Conservation (phyloP, 1,284 basidiomycete genomes). For the Apiotrichum mycotoxinovorans region DNA sequence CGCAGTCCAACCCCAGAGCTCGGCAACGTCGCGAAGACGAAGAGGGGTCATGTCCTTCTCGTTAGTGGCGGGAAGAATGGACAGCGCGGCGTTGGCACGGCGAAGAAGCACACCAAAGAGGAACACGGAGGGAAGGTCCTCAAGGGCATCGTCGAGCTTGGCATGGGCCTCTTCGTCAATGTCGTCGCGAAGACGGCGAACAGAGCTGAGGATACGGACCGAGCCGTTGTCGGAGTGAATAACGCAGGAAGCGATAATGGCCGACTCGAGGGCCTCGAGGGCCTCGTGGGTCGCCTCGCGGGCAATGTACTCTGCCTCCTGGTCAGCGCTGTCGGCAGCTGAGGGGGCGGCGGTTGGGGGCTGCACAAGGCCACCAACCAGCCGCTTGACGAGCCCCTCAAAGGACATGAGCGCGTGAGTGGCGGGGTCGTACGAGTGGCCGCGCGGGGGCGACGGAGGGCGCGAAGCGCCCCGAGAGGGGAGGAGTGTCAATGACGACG, state of each 20-base stretch:
- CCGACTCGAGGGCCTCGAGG: conserved; percentile 46
- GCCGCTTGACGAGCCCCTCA: conserved; percentile 47
- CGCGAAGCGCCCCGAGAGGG: conserved; percentile 42
- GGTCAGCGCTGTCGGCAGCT: conserved; percentile 26
- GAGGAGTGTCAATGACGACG: conserved; percentile 33
- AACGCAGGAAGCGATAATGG: conserved; percentile 40
- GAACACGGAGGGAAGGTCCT: conserved; percentile 48
- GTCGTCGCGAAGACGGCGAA: conserved; percentile 44
- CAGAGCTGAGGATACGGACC: conserved; percentile 22
- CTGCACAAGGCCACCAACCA: conserved; percentile 46
- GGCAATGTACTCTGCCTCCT: conserved; percentile 46
- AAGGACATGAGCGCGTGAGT: conserved; percentile 47
- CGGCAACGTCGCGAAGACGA: conserved; percentile 32
- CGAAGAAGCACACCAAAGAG: conserved; percentile 43
- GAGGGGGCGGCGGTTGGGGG: conserved; percentile 35
- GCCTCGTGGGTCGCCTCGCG: conserved; percentile 50
- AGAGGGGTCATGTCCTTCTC: conserved; percentile 14
- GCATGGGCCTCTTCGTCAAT: conserved; percentile 40
- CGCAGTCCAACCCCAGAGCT: conserved; percentile 42
- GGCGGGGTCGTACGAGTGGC: conserved; percentile 29
- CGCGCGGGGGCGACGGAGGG: conserved; percentile 44
- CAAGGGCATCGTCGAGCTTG: conserved; percentile 48
- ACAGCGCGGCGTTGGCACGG: conserved; percentile 38
- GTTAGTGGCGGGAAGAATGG: conserved; percentile 11
- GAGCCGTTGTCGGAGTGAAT: conserved; percentile 32